Evolutionary conservation across 768 basidiomycete species (phyloP).

Genomic region (Kwoniella sp.): DNA sequence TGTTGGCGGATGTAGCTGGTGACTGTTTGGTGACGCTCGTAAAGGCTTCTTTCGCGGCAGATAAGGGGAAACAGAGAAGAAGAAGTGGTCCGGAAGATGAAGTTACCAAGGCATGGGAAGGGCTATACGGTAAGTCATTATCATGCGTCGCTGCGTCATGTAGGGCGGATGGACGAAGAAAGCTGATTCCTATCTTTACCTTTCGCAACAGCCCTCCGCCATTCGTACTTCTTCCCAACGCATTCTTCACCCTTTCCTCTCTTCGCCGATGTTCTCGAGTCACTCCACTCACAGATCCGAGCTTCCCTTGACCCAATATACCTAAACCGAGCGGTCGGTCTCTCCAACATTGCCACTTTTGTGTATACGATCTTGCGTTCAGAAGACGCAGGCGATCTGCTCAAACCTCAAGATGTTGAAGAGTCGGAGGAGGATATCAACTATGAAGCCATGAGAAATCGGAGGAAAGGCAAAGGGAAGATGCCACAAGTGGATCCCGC

Average conservation of each 20-base stretch:
- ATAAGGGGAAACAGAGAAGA: constrained; percentile 4
- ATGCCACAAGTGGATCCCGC: neutral
- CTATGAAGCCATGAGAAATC: neutral
- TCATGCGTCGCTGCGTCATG: too few species aligned
- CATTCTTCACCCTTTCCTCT: constrained; percentile 30
- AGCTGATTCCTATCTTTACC: neutral
- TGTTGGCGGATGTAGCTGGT: constrained; percentile 34
- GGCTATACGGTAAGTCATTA: constrained; percentile 17
- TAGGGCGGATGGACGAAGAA: too few species aligned
- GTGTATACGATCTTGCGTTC: constrained; percentile 35
- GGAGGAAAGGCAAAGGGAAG: constrained; percentile 12
- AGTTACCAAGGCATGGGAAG: constrained; percentile 25
- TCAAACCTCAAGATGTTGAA: constrained; percentile 5
- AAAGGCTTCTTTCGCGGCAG: constrained; percentile 8
- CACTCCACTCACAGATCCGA: constrained; percentile 21
- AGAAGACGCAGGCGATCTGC: constrained; percentile 30
- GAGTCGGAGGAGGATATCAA: constrained; percentile 12
- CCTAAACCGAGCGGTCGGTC: constrained; percentile 11
- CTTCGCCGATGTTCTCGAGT: constrained; percentile 16
- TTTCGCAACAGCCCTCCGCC: constrained; percentile 14
- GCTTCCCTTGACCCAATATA: constrained; percentile 10
- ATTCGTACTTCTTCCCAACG: constrained; percentile 36
- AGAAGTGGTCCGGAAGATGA: constrained; percentile 17
- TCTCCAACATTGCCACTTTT: constrained; percentile 41
- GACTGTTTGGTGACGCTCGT: constrained; percentile 39